phyloP scores from a whole-genome alignment of 2,329 filamentous ascomycete species.

The Botrytis fabae region DNA sequence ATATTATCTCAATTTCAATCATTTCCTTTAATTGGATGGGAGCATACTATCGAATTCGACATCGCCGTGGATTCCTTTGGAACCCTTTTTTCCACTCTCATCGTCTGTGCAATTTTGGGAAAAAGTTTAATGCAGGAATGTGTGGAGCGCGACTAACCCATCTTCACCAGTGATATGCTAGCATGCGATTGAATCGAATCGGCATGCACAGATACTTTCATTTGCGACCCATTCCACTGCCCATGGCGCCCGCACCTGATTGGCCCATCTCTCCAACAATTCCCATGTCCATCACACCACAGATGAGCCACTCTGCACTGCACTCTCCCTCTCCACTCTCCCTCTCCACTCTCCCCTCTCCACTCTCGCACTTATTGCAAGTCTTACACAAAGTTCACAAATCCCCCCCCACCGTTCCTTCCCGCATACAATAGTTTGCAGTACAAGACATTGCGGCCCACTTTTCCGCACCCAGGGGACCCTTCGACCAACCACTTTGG shows the following conservation, averaged over 20 bases:
- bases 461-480: not conserved
- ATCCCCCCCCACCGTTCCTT: constrained; percentile 16
- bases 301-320: not conserved
- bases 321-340: too few relatives aligned
- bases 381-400: not conserved
- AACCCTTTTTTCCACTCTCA: not conserved
- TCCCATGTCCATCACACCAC: not conserved
- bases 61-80: not conserved
- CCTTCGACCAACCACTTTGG: constrained; percentile 8
- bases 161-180: not conserved
- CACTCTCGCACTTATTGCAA: not conserved
- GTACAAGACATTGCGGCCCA: not conserved
- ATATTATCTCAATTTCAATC: constrained; percentile 5
- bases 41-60: not conserved
- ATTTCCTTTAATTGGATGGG: not conserved
- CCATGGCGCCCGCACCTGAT: not conserved
- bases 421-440: constrained; percentile 19
- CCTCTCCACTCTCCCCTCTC: not conserved
- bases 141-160: not conserved
- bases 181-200: not conserved
- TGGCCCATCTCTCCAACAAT: not conserved
- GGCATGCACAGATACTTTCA: not conserved
- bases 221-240: not conserved
- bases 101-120: constrained; percentile 1
- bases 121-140: not conserved